phyloP scores from a whole-genome alignment of 2,329 filamentous ascomycete genomes.

The Scedosporium aurantiacum region DNA sequence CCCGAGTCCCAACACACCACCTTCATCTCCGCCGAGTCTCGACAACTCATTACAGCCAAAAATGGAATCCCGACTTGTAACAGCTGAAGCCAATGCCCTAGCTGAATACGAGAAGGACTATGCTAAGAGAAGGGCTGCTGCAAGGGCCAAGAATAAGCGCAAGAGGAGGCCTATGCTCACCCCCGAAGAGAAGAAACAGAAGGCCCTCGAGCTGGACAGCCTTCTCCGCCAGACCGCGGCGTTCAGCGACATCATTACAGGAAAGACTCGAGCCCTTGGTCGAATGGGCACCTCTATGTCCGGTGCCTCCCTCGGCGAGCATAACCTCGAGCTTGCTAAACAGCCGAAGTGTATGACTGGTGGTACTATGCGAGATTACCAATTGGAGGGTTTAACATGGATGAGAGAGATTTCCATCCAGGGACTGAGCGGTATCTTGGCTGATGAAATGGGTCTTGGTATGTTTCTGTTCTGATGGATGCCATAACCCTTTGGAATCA shows the following conservation, averaged over 20 bases:
- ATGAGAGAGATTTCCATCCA: slow-evolving; percentile 73
- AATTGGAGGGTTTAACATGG: slow-evolving; percentile 91
- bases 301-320: slow-evolving; percentile 48
- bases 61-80: slow-evolving; percentile 17
- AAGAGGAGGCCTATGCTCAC: slow-evolving; percentile 38
- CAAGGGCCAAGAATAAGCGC: slow-evolving; percentile 33
- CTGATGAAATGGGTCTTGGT: slow-evolving; percentile 86
- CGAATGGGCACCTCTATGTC: slow-evolving; percentile 50
- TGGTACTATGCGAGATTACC: slow-evolving; percentile 87
- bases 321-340: slow-evolving; percentile 65
- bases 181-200: slow-evolving; percentile 43
- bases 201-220: slow-evolving; percentile 48
- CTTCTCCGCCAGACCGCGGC: slow-evolving; percentile 47
- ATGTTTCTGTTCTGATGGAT: slow-evolving; percentile 11
- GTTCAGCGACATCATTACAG: slow-evolving; percentile 51
- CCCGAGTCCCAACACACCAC: background rate
- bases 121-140: slow-evolving; percentile 22
- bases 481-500: background rate
- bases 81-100: slow-evolving; percentile 25
- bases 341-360: slow-evolving; percentile 79
- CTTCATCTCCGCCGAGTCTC: slow-evolving; percentile 1
- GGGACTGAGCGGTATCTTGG: slow-evolving; percentile 81
- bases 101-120: slow-evolving; percentile 36
- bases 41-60: background rate
- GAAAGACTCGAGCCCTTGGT: slow-evolving; percentile 52